A percentile compares a stretch with the other conserved stretches of the same genome.
These are phyloP conservation scores for Candida coleopterorum DNA, from an alignment of 805 yeast genomes.

Conservation along the genomic window DNA sequence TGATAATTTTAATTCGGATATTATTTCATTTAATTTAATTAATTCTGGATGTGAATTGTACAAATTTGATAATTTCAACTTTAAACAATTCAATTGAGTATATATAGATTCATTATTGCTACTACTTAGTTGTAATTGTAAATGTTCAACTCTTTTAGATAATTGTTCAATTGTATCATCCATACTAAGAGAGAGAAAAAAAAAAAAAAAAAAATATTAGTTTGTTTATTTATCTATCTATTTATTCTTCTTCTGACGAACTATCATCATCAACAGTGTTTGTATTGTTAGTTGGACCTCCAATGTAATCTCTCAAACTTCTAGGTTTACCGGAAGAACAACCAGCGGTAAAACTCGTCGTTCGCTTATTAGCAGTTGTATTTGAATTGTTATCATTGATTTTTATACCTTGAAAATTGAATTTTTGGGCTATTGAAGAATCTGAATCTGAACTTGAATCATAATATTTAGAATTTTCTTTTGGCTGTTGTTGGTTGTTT, in stretches of 20 bases:
- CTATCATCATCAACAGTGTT: conserved; percentile 21
- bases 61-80: conserved; percentile 11
- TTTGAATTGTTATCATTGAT: conserved; percentile 18
- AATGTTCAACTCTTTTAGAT: conserved; percentile 2
- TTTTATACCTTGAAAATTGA: conserved; percentile 20
- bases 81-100: conserved; percentile 13
- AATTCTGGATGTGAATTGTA: conserved; percentile 17
- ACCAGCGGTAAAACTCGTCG: neutral
- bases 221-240: neutral
- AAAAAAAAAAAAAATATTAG: neutral
- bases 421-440: conserved; percentile 2
- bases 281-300: conserved; percentile 14
- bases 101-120: neutral
- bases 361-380: neutral
- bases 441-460: conserved; percentile 7
- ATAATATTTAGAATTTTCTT: conserved; percentile 4
- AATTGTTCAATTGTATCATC: conserved; percentile 6
- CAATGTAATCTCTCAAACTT: conserved; percentile 36
- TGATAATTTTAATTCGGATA: conserved; percentile 18
- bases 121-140: neutral
- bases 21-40: conserved; percentile 14
- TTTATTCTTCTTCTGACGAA: conserved; percentile 26
- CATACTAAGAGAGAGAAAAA: neutral
- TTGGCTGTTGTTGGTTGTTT: conserved; percentile 11
- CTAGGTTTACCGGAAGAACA: conserved; percentile 22